Evolutionary conservation across 768 basidiomycete species (phyloP).

Genomic region (Rhodotorula diobovata): DNA sequence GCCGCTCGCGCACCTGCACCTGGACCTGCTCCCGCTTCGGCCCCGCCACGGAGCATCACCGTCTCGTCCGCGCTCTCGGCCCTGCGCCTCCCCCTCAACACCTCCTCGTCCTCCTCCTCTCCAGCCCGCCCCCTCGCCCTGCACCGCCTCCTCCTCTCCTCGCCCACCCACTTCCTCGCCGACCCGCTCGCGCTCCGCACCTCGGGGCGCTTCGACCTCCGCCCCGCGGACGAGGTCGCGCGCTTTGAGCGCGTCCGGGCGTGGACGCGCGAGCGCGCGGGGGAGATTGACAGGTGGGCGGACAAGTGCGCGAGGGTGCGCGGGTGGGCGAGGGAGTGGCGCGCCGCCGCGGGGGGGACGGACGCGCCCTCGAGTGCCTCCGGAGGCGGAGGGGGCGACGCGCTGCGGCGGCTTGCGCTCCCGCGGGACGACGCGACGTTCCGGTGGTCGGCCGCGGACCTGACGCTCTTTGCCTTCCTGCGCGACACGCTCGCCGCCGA

Average conservation of each 20-base stretch:
- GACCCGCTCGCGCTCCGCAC: slow-evolving; percentile 52
- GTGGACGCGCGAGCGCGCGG: slow-evolving; percentile 53
- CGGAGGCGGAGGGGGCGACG: not conserved
- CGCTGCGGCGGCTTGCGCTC: not conserved
- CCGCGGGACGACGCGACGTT: slow-evolving; percentile 29
- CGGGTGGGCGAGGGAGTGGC: slow-evolving; percentile 7
- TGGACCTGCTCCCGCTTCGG: not conserved
- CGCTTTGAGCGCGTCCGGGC: slow-evolving; percentile 54
- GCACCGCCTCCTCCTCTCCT: slow-evolving; percentile 64
- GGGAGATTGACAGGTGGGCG: slow-evolving; percentile 42
- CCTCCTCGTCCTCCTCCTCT: slow-evolving; percentile 10
- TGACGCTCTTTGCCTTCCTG: slow-evolving; percentile 44
- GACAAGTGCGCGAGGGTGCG: slow-evolving; percentile 17
- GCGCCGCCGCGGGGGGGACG: not conserved
- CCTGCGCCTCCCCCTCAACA: slow-evolving; percentile 13
- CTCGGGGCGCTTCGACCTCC: slow-evolving; percentile 59
- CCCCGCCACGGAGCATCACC: not conserved
- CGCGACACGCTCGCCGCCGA: slow-evolving; percentile 43
- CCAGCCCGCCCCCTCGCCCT: slow-evolving; percentile 49
- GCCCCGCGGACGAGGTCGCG: slow-evolving; percentile 59
- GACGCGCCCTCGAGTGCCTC: no score
- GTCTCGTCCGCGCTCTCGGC: not conserved
- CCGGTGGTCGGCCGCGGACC: slow-evolving; percentile 41
- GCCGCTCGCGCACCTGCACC: no score
- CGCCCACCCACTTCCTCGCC: slow-evolving; percentile 57